Evolutionary conservation across 1,284 basidiomycete genomes (phyloP).

Genomic region (Ceratobasidium sp.): DNA sequence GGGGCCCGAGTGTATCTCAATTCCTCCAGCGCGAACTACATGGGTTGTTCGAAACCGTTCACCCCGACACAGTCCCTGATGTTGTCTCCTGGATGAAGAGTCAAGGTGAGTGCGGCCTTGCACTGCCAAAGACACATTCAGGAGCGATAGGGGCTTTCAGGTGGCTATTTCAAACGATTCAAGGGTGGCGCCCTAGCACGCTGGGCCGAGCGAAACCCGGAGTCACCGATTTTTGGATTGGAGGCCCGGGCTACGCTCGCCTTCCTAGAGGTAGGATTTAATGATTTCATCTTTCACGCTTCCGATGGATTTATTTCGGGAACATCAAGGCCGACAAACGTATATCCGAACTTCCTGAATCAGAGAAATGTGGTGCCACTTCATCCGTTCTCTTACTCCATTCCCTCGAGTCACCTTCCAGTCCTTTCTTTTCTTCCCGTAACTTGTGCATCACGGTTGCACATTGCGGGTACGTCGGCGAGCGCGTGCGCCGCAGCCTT

Average conservation of each 20-base stretch:
- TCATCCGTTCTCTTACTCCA: constrained; percentile 92
- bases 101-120: constrained; percentile 61
- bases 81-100: constrained; percentile 82
- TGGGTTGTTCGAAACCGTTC: constrained; percentile 79
- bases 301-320: neutral
- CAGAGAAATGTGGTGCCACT: constrained; percentile 77
- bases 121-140: neutral
- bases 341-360: constrained; percentile 69
- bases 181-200: constrained; percentile 79
- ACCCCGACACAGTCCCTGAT: constrained; percentile 76
- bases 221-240: constrained; percentile 71
- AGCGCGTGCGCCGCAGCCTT: neutral
- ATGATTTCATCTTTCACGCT: constrained; percentile 6
- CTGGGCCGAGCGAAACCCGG: constrained; percentile 65
- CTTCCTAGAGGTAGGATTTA: constrained; percentile 79
- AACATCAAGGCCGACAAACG: constrained; percentile 67
- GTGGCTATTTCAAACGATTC: constrained; percentile 90
- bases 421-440: constrained; percentile 82
- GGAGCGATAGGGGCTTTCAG: constrained; percentile 48
- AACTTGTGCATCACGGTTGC: constrained; percentile 85
- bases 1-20: constrained; percentile 79
- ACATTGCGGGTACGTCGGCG: constrained; percentile 81
- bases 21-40: constrained; percentile 86
- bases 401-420: constrained; percentile 78
- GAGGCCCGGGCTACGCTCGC: constrained; percentile 87